These are phyloP conservation scores for Luffa aegyptiaca DNA, from an alignment of 306 rosid genomes.

Conservation along the genomic window DNA sequence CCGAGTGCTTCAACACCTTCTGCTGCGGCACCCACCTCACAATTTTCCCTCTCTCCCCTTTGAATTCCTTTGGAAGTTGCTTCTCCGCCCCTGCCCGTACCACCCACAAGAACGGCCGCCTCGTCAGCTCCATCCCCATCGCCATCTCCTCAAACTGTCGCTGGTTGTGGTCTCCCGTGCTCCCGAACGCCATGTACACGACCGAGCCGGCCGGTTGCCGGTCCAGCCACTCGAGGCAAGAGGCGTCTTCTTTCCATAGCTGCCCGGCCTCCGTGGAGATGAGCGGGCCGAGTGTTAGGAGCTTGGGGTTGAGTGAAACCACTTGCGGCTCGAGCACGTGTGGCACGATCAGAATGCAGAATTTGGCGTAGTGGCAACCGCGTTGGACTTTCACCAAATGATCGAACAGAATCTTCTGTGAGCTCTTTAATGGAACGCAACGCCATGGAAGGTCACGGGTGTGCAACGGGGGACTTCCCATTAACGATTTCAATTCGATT, in stretches of 20 bases:
- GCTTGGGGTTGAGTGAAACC: not conserved
- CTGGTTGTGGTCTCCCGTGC: not conserved
- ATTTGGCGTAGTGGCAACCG: not conserved
- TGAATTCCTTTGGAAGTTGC: not conserved
- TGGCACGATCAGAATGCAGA: not conserved
- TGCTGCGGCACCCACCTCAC: slow-evolving; percentile 33
- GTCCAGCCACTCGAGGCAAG: not conserved
- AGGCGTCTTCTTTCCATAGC: not conserved
- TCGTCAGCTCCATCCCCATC: slow-evolving; percentile 13
- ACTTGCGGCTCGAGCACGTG: not conserved
- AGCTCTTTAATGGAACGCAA: not conserved
- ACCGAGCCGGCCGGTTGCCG: not conserved
- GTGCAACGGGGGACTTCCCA: not conserved
- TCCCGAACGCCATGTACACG: not conserved
- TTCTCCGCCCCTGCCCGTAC: slow-evolving; percentile 8
- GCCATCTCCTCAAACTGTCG: not conserved
- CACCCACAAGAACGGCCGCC: slow-evolving; percentile 33
- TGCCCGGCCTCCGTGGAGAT: not conserved
- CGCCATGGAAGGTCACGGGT: not conserved
- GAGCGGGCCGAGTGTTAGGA: not conserved
- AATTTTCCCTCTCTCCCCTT: not conserved
- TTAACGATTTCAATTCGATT: not conserved
- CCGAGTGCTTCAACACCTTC: not conserved
- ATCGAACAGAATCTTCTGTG: not conserved
- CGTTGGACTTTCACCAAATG: not conserved